Conservation (phyloP, 345 rosid species). For the Acer yangbiense region DNA sequence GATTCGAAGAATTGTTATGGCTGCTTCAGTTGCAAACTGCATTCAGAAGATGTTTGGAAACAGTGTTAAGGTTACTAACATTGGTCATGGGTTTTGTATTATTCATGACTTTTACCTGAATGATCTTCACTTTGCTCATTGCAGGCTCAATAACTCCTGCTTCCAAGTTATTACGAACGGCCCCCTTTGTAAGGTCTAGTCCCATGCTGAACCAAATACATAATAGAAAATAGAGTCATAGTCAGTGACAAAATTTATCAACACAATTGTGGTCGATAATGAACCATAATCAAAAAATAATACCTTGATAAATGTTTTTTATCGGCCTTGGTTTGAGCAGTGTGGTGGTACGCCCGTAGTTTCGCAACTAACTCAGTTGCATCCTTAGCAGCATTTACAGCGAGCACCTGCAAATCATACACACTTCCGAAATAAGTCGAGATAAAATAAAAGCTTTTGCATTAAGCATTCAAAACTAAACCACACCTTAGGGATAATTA, state of each 20-base stretch:
- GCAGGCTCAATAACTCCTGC: conserved; percentile 99
- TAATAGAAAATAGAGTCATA: background rate
- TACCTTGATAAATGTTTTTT: conserved; percentile 91
- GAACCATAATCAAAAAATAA: background rate
- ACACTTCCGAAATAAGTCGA: background rate
- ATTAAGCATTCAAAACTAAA: background rate
- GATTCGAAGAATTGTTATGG: conserved; percentile 91
- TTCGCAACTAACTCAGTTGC: conserved; percentile 95
- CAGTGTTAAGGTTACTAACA: background rate
- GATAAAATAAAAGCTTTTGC: background rate
- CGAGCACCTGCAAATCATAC: conserved; percentile 64
- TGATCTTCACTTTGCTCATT: conserved; percentile 99
- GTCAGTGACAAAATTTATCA: background rate
- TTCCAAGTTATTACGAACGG: conserved; percentile 86
- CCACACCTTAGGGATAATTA: conserved; percentile 85
- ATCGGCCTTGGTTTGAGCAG: conserved; percentile 95
- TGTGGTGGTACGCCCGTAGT: conserved; percentile 89
- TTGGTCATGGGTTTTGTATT: background rate
- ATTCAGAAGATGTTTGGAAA: conserved; percentile 3
- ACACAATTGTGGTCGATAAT: background rate
- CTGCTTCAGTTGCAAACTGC: conserved; percentile 97
- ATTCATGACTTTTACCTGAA: conserved; percentile 59
- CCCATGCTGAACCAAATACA: conserved; percentile 68
- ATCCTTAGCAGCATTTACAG: conserved; percentile 97
- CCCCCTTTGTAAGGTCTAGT: conserved; percentile 80